Conservation (phyloP, 2,329 filamentous ascomycete species). For the Ophiocordyceps robertsii region DNA sequence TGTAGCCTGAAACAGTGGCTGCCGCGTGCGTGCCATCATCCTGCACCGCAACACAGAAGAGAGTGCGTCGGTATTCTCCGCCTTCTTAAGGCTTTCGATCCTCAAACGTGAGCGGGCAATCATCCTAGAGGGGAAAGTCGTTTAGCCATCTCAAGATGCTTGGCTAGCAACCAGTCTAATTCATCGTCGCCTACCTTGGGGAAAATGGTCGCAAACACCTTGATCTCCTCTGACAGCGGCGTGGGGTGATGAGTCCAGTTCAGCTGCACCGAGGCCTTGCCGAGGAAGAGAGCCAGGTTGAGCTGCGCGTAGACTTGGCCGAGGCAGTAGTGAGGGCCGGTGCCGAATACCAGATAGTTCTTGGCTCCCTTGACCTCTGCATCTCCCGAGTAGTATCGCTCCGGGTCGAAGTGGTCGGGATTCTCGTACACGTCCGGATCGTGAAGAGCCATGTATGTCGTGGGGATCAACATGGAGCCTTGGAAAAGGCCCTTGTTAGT, state of each 20-base stretch:
- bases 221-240: slow-evolving; percentile 78
- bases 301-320: slow-evolving; percentile 85
- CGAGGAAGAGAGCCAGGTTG: slow-evolving; percentile 79
- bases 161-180: too few relatives aligned
- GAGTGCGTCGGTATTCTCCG: not conserved
- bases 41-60: not conserved
- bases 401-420: slow-evolving; percentile 78
- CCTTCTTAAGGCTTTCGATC: slow-evolving; percentile 23
- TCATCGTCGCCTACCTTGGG: slow-evolving; percentile 55
- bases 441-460: slow-evolving; percentile 79
- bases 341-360: slow-evolving; percentile 95
- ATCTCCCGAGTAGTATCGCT: slow-evolving; percentile 80
- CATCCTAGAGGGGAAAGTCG: slow-evolving; percentile 41
- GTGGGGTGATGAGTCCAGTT: slow-evolving; percentile 88
- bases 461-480: slow-evolving; percentile 86
- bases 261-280: slow-evolving; percentile 74
- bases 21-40: not conserved
- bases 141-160: not conserved
- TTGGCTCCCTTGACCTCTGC: slow-evolving; percentile 77
- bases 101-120: slow-evolving; percentile 66
- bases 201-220: slow-evolving; percentile 97
- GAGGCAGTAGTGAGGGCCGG: slow-evolving; percentile 90
- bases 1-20: not conserved
- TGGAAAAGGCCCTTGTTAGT: slow-evolving; percentile 8
- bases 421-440: slow-evolving; percentile 87